Evolutionary conservation across 164 flowering plant genomes (phyloP).

Genomic region (Annona cherimola): DNA sequence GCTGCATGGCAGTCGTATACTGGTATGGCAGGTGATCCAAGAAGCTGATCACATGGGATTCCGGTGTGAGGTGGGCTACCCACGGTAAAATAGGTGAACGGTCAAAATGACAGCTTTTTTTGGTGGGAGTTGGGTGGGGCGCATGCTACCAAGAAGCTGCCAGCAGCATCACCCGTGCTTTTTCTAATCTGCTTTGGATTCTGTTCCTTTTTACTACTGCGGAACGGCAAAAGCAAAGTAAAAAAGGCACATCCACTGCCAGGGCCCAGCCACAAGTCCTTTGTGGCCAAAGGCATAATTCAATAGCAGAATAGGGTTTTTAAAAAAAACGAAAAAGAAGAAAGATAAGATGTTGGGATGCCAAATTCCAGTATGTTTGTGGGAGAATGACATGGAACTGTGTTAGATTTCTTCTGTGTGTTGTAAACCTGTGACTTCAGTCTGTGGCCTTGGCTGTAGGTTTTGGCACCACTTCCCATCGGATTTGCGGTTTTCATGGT

Average conservation of each 20-base stretch:
- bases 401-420: not conserved
- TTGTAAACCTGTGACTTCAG: not conserved
- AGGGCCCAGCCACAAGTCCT: no score
- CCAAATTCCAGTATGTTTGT: not conserved
- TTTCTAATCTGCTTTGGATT: not conserved
- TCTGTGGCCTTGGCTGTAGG: slow-evolving; percentile 26
- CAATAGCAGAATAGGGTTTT: not conserved
- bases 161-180: not conserved
- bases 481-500: slow-evolving; percentile 97
- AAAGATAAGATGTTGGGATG: not conserved
- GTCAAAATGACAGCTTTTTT: no score
- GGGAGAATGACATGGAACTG: not conserved
- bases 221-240: not conserved
- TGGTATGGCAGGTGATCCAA: no score
- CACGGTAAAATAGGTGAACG: no score
- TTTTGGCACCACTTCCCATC: slow-evolving; percentile 91
- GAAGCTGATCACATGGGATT: not conserved
- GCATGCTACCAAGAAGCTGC: not conserved
- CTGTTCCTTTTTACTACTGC: not conserved
- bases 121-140: no score
- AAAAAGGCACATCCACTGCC: not conserved
- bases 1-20: no score
- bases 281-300: not conserved
- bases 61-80: not conserved
- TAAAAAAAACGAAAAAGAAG: no score